Conservation (phyloP, 225 moss, liverwort and hornwort genomes). For the Straminergon stramineum region DNA sequence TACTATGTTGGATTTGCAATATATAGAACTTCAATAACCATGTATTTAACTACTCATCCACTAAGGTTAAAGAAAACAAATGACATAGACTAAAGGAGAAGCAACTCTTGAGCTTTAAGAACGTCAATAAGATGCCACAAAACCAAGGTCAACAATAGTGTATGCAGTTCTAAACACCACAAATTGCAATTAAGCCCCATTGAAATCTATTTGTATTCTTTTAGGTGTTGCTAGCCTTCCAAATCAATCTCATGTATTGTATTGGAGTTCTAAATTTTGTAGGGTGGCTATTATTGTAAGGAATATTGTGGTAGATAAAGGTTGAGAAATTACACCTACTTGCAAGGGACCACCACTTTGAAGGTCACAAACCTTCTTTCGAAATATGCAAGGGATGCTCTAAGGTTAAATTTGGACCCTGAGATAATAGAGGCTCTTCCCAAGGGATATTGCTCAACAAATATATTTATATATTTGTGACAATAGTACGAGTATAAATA, state of each 20-base stretch:
- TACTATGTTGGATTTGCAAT: background rate
- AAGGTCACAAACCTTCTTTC: background rate
- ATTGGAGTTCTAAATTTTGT: accelerated
- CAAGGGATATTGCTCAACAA: background rate
- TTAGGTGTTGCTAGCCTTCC: accelerated
- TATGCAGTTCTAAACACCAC: no score
- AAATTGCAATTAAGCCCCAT: no score
- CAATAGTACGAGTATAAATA: background rate
- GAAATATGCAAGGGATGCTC: accelerated
- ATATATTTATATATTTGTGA: no score
- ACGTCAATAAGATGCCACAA: background rate
- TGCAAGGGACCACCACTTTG: accelerated
- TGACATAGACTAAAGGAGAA: background rate
- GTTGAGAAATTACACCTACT: background rate
- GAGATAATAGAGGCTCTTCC: background rate
- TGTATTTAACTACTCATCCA: accelerated
- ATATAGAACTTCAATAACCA: background rate
- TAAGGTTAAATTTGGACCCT: background rate
- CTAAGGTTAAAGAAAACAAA: background rate
- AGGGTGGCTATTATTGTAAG: accelerated
- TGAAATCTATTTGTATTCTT: background rate
- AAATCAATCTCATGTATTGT: background rate
- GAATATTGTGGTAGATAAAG: background rate
- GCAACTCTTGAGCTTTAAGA: background rate
- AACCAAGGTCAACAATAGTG: background rate